Conservation (phyloP, 2,329 filamentous ascomycete genomes). For the Sporothrix inflata region DNA sequence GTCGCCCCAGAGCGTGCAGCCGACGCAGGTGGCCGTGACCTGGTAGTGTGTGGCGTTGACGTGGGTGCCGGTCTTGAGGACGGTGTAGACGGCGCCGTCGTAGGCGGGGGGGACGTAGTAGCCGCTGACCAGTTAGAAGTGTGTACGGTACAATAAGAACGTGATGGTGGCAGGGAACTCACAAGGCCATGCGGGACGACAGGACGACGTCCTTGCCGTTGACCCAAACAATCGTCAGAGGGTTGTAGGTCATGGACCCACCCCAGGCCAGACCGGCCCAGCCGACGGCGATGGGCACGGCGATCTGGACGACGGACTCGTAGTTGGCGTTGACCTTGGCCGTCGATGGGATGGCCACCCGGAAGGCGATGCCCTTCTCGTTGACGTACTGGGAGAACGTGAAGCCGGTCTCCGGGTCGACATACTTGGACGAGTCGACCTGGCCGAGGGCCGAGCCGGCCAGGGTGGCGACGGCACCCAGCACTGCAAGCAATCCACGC, state of each 20-base stretch:
- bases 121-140: conserved; percentile 36
- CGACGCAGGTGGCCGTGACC: conserved; percentile 46
- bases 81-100: conserved; percentile 39
- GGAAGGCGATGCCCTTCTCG: conserved; percentile 44
- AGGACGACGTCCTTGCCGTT: conserved; percentile 47
- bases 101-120: conserved; percentile 43
- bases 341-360: conserved; percentile 43
- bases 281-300: conserved; percentile 48
- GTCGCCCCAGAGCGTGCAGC: conserved; percentile 50
- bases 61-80: conserved; percentile 45
- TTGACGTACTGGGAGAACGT: conserved; percentile 49
- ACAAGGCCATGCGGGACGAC: conserved; percentile 52
- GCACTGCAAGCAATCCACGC: conserved; percentile 27
- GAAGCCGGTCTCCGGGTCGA: conserved; percentile 47
- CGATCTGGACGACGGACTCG: conserved; percentile 47
- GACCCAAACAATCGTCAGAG: conserved; percentile 50
- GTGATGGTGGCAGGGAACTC: conserved; percentile 34
- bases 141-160: background rate
- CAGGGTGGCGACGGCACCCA: conserved; percentile 26
- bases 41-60: conserved; percentile 49
- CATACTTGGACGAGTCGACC: conserved; percentile 42
- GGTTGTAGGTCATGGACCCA: conserved; percentile 54
- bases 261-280: conserved; percentile 56
- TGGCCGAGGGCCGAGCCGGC: conserved; percentile 36
- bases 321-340: conserved; percentile 37